A percentile compares a stretch with the other conserved stretches of the same genome.
phyloP scores from a whole-genome alignment of 176 grass and related monocot genomes.

The Triticum dicoccoides region DNA sequence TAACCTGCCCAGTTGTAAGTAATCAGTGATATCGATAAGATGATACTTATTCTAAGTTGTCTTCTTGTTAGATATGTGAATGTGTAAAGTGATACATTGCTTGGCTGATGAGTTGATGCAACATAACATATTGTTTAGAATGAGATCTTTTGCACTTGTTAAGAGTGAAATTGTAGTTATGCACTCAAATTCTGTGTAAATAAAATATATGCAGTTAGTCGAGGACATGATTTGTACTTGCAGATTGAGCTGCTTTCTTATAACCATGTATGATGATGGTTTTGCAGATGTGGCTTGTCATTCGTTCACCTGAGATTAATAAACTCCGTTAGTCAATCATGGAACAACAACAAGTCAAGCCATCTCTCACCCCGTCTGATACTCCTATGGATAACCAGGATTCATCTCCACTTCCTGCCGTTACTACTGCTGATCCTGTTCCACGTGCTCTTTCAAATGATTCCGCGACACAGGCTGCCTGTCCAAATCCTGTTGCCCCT shows the following conservation, averaged over 20 bases:
- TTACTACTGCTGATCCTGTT: constrained; percentile 26
- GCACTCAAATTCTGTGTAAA: neutral
- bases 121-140: neutral
- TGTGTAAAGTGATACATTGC: neutral
- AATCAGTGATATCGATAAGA: neutral
- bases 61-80: neutral
- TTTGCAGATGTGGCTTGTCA: constrained; percentile 30
- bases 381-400: constrained; percentile 31
- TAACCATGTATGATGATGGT: constrained; percentile 21
- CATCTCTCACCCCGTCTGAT: constrained; percentile 18
- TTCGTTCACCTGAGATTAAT: constrained; percentile 19
- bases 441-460: constrained; percentile 29
- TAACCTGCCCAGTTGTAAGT: neutral
- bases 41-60: neutral
- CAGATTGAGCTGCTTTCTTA: constrained; percentile 3
- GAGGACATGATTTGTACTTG: neutral
- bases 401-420: constrained; percentile 31
- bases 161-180: neutral
- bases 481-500: constrained; percentile 8
- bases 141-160: neutral
- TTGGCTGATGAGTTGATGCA: neutral
- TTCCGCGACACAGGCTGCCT: constrained; percentile 21
- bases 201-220: too few species aligned
- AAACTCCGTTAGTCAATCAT: constrained; percentile 20
- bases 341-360: constrained; percentile 67